Conservation (phyloP, 306 rosid species). For the Malus sylvestris region DNA sequence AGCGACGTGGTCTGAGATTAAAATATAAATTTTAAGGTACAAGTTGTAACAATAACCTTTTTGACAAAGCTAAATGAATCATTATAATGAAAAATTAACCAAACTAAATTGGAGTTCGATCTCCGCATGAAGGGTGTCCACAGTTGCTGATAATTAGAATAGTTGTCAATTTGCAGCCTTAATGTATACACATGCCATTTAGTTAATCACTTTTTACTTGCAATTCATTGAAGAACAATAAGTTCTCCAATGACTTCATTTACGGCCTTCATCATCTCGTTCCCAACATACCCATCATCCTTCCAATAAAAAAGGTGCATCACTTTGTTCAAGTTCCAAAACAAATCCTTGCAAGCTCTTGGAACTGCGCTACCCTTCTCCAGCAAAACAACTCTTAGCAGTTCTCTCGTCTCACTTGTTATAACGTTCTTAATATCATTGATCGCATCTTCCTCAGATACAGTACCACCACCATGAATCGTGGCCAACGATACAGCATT, state of each 20-base stretch:
- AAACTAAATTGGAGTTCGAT: too few species aligned
- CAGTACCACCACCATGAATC: constrained; percentile 27
- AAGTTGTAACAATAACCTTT: too few species aligned
- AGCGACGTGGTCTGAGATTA: too few species aligned
- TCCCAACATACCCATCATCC: constrained; percentile 66
- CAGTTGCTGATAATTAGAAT: too few species aligned
- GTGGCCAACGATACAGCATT: constrained; percentile 43
- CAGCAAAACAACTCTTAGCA: constrained; percentile 53
- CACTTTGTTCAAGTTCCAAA: constrained; percentile 69
- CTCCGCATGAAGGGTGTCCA: too few species aligned
- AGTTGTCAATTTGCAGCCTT: too few species aligned
- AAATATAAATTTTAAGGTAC: too few species aligned
- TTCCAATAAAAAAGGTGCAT: constrained; percentile 59
- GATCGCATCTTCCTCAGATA: constrained; percentile 36
- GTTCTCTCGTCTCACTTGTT: constrained; percentile 44
- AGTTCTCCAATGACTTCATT: constrained; percentile 53
- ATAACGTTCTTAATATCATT: constrained; percentile 31
- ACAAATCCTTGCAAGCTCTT: constrained; percentile 77
- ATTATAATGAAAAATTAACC: too few species aligned
- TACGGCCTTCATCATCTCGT: constrained; percentile 41
- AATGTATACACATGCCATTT: background rate
- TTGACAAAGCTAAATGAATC: too few species aligned
- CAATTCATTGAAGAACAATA: constrained; percentile 27
- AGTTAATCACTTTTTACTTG: background rate
- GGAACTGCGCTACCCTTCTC: constrained; percentile 53